Conservation (phyloP, 176 grass and related monocot genomes). For the Cymbopogon citratus region DNA sequence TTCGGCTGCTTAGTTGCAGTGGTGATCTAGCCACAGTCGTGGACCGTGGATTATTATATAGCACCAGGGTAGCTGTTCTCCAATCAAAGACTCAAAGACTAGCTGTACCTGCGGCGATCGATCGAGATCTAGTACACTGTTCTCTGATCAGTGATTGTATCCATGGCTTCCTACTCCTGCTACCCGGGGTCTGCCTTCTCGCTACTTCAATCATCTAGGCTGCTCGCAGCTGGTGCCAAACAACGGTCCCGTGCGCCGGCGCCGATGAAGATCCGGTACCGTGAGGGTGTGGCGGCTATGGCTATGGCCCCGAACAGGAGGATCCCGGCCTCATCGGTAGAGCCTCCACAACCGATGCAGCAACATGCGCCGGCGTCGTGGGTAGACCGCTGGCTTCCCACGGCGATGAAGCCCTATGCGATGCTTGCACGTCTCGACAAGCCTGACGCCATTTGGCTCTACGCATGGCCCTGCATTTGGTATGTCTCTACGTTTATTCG, state of each 20-base stretch:
- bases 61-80: too few relatives aligned
- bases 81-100: not conserved
- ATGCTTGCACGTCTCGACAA: conserved; percentile 61
- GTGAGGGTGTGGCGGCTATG: not conserved
- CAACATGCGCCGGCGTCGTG: not conserved
- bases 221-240: not conserved
- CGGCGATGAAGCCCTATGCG: conserved; percentile 48
- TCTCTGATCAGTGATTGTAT: not conserved
- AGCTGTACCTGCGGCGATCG: not conserved
- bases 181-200: not conserved
- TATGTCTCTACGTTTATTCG: not conserved
- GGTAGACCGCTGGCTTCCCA: conserved; percentile 51
- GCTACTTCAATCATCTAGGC: not conserved
- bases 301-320: not conserved
- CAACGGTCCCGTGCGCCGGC: not conserved
- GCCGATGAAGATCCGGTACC: not conserved
- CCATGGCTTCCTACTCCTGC: not conserved
- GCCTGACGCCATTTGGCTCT: conserved; percentile 45
- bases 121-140: not conserved
- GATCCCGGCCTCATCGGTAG: not conserved
- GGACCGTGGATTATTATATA: too few relatives aligned
- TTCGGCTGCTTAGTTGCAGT: too few relatives aligned
- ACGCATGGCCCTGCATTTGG: conserved; percentile 74
- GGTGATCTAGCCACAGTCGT: too few relatives aligned
- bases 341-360: not conserved